These are phyloP conservation scores for Pittosporum tobira DNA, from an alignment of 129 eudicot species.

Conservation along the genomic window DNA sequence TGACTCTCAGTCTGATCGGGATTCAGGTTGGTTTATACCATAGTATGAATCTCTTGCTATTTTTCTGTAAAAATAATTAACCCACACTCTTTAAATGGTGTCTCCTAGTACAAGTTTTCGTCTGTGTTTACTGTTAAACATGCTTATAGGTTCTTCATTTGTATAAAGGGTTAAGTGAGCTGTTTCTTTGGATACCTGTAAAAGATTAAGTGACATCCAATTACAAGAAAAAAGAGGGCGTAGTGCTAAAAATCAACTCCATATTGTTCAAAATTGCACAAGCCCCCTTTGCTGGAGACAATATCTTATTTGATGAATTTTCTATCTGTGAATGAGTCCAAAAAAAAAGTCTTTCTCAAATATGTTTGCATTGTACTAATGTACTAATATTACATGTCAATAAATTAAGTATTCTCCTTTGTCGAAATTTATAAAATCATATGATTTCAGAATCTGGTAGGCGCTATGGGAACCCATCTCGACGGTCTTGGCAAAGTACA, in stretches of 20 bases:
- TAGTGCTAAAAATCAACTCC: too few species aligned
- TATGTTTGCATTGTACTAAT: not conserved
- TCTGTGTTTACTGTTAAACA: too few species aligned
- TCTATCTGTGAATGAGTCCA: too few species aligned
- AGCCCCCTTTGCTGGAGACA: not conserved
- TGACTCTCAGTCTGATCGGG: slow-evolving; percentile 62
- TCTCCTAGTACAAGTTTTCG: not conserved
- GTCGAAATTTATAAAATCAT: not conserved
- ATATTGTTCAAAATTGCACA: not conserved
- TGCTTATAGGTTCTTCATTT: too few species aligned
- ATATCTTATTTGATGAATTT: too few species aligned
- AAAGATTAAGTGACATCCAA: too few species aligned
- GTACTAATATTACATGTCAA: not conserved
- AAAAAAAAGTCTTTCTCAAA: too few species aligned
- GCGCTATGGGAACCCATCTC: slow-evolving; percentile 55
- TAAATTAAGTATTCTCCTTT: slow-evolving; percentile 1
- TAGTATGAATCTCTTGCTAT: not conserved
- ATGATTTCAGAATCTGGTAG: slow-evolving; percentile 58
- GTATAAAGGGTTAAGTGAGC: too few species aligned
- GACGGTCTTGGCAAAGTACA: slow-evolving; percentile 68
- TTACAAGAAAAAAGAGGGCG: too few species aligned
- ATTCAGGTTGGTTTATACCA: slow-evolving; percentile 40
- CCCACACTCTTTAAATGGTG: not conserved
- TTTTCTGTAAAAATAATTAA: not conserved
- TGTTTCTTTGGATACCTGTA: too few species aligned